Evolutionary conservation across 129 eudicot genomes (phyloP).

Genomic region (Cynara cardunculus): DNA sequence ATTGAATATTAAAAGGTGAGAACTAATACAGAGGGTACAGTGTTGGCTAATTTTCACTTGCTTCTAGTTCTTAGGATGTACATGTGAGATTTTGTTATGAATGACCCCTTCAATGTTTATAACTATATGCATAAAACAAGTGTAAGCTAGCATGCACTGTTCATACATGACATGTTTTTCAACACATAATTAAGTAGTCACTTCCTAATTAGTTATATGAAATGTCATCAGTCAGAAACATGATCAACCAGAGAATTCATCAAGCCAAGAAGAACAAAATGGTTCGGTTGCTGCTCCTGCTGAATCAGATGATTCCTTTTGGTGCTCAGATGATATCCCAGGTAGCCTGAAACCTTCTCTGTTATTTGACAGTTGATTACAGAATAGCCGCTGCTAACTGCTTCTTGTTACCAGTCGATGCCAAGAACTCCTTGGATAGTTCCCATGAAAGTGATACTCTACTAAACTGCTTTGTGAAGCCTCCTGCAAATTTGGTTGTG

Average conservation of each 20-base stretch:
- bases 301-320: constrained; percentile 70
- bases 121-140: constrained; percentile 7
- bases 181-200: not conserved
- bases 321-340: constrained; percentile 80
- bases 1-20: not conserved
- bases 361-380: not conserved
- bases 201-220: constrained; percentile 16
- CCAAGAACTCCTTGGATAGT: constrained; percentile 66
- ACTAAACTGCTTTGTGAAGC: constrained; percentile 49
- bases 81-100: not conserved
- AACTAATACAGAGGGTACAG: too few relatives aligned
- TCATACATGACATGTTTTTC: not conserved
- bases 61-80: not conserved
- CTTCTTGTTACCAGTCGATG: constrained; percentile 54
- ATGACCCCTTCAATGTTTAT: not conserved
- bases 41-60: too few relatives aligned
- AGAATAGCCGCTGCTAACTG: constrained; percentile 3
- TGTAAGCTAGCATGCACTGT: not conserved
- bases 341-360: constrained; percentile 41
- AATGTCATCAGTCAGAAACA: constrained; percentile 46
- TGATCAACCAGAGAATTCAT: constrained; percentile 50
- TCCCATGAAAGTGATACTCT: constrained; percentile 36
- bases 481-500: constrained; percentile 93
- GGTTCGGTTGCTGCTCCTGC: constrained; percentile 38
- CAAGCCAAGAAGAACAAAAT: constrained; percentile 51